Conservation (phyloP, 805 yeast species). For the Wickerhamiella hasegawae region DNA sequence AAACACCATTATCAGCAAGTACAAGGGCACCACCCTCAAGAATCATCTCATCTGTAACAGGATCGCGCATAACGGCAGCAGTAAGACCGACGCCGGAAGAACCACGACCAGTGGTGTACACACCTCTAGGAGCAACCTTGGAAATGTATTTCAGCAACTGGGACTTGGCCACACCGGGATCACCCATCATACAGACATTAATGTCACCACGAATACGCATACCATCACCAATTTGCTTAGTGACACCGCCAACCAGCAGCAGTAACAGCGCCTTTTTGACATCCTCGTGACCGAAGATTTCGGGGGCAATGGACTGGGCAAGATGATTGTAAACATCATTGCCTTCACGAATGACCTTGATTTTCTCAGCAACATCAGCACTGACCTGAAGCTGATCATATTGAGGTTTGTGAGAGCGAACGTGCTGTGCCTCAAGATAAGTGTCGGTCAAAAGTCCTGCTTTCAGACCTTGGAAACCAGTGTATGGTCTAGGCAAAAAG, state of each 20-base stretch:
- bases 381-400: constrained; percentile 52
- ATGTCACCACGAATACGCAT: constrained; percentile 95
- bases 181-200: constrained; percentile 93
- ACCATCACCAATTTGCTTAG: constrained; percentile 90
- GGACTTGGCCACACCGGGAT: constrained; percentile 98
- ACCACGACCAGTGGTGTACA: constrained; percentile 96
- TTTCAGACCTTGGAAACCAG: constrained; percentile 81
- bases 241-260: constrained; percentile 85
- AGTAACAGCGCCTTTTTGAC: constrained; percentile 80
- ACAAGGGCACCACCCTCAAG: constrained; percentile 97
- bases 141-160: constrained; percentile 82
- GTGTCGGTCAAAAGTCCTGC: constrained; percentile 95
- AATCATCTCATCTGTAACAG: constrained; percentile 97
- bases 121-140: constrained; percentile 90
- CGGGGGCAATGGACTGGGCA: constrained; percentile 90
- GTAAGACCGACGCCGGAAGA: constrained; percentile 98
- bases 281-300: constrained; percentile 86
- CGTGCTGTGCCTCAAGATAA: constrained; percentile 72
- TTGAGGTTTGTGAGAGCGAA: constrained; percentile 77
- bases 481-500: constrained; percentile 85
- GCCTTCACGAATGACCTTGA: constrained; percentile 35
- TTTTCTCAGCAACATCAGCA: constrained; percentile 37
- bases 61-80: constrained; percentile 97
- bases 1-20: constrained; percentile 91
- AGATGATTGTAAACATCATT: constrained; percentile 68